Evolutionary conservation across 2,329 filamentous ascomycete species (phyloP).

Genomic region (Ilyonectria robusta): DNA sequence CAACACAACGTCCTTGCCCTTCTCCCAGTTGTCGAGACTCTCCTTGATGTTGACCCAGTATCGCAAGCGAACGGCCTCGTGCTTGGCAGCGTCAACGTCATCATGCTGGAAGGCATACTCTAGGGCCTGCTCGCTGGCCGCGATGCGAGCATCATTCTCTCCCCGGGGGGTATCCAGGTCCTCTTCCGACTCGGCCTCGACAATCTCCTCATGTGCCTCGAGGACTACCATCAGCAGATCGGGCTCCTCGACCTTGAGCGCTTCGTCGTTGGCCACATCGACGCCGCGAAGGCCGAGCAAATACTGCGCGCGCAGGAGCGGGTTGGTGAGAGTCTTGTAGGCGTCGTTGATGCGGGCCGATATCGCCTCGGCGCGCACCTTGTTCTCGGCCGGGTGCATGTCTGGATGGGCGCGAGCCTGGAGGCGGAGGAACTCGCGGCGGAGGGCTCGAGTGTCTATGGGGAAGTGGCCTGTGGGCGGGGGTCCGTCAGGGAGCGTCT

Average conservation of each 20-base stretch:
- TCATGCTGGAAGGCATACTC: slow-evolving; percentile 76
- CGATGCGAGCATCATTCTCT: slow-evolving; percentile 79
- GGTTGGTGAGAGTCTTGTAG: slow-evolving; percentile 86
- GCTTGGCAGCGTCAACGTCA: slow-evolving; percentile 76
- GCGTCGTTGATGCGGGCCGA: slow-evolving; percentile 91
- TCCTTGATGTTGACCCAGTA: slow-evolving; percentile 94
- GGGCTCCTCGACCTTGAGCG: slow-evolving; percentile 75
- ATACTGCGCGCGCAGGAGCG: slow-evolving; percentile 90
- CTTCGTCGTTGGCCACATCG: slow-evolving; percentile 86
- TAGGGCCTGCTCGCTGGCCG: slow-evolving; percentile 72
- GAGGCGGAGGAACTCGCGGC: slow-evolving; percentile 87
- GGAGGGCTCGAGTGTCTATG: slow-evolving; percentile 78
- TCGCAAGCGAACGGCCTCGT: slow-evolving; percentile 81
- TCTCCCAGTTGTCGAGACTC: slow-evolving; percentile 87
- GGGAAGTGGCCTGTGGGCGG: slow-evolving; percentile 84
- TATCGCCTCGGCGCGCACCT: slow-evolving; percentile 79
- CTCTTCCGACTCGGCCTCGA: slow-evolving; percentile 77
- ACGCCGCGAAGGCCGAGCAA: slow-evolving; percentile 81
- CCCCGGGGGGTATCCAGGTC: slow-evolving; percentile 71
- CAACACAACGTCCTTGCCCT: slow-evolving; percentile 73
- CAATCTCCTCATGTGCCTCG: slow-evolving; percentile 83
- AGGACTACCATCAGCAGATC: slow-evolving; percentile 84
- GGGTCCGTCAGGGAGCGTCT: slow-evolving; percentile 81
- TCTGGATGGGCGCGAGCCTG: slow-evolving; percentile 86
- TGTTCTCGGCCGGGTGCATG: slow-evolving; percentile 67